Percentiles rank a stretch among this genome's conserved stretches.
phyloP scores from a whole-genome alignment of 495 filamentous ascomycete genomes.

The Penicillium soppii region DNA sequence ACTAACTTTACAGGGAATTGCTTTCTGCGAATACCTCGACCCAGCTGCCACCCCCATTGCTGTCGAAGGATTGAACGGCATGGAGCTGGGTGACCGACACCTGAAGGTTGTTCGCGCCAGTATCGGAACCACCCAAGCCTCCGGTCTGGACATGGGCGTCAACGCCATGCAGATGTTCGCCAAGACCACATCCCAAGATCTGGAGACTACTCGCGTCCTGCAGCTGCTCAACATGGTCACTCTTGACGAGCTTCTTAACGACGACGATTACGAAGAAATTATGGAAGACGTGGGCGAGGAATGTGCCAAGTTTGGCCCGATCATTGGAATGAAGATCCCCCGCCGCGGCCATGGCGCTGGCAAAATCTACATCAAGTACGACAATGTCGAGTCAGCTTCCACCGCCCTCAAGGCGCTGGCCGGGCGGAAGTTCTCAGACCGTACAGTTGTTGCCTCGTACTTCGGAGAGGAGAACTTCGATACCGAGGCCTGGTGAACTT shows the following conservation, averaged over 20 bases:
- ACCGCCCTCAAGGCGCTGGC: constrained; percentile 83
- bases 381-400: constrained; percentile 71
- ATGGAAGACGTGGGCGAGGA: constrained; percentile 89
- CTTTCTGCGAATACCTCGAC: constrained; percentile 93
- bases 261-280: constrained; percentile 96
- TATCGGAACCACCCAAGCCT: constrained; percentile 86
- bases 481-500: constrained; percentile 25
- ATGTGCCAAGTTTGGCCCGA: constrained; percentile 82
- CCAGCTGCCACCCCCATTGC: constrained; percentile 76
- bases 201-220: constrained; percentile 76
- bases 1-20: constrained; percentile 68
- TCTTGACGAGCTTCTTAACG: constrained; percentile 88
- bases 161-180: constrained; percentile 99
- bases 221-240: constrained; percentile 98
- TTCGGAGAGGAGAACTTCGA: constrained; percentile 65
- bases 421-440: constrained; percentile 90
- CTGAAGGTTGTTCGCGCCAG: constrained; percentile 86
- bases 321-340: constrained; percentile 87
- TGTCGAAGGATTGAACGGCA: constrained; percentile 86
- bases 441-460: constrained; percentile 94
- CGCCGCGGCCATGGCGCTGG: constrained; percentile 86
- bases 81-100: constrained; percentile 83
- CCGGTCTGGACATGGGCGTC: constrained; percentile 89
- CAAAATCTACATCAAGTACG: constrained; percentile 97
- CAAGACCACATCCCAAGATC: constrained; percentile 76